A percentile compares a stretch with the other conserved stretches of the same genome.
phyloP scores from a whole-genome alignment of 768 basidiomycete genomes.

The Agaricus blazei region DNA sequence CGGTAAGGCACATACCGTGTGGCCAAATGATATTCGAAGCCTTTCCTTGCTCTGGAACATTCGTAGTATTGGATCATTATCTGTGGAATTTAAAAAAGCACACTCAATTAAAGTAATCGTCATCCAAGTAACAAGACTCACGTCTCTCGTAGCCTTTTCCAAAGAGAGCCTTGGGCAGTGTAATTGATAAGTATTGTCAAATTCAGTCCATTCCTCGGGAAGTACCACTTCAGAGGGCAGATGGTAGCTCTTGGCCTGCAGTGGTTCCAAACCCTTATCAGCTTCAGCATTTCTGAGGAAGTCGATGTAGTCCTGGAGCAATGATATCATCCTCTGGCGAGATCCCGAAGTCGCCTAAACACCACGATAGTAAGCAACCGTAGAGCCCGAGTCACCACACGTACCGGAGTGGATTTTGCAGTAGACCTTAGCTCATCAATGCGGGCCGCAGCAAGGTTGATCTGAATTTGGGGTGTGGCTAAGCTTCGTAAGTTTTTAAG shows the following conservation, averaged over 20 bases:
- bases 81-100: constrained; percentile 28
- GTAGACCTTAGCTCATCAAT: constrained; percentile 40
- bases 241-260: constrained; percentile 43
- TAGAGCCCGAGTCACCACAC: not conserved
- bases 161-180: constrained; percentile 82
- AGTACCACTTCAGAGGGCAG: constrained; percentile 66
- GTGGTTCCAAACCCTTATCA: constrained; percentile 23
- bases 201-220: constrained; percentile 69
- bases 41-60: constrained; percentile 67
- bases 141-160: constrained; percentile 74
- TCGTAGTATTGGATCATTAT: constrained; percentile 88
- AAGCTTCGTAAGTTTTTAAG: not conserved
- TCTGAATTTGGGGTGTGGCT: constrained; percentile 67
- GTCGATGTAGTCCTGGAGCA: constrained; percentile 58
- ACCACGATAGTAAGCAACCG: not conserved
- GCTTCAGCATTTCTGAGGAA: constrained; percentile 47
- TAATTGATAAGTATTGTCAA: constrained; percentile 88
- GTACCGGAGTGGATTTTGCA: constrained; percentile 1
- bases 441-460: constrained; percentile 50
- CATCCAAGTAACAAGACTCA: constrained; percentile 31
- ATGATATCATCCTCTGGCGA: constrained; percentile 40
- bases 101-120: constrained; percentile 11
- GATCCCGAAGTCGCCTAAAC: constrained; percentile 13
- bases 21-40: constrained; percentile 87
- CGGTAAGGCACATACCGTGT: constrained; percentile 51